phyloP scores from a whole-genome alignment of 2,329 filamentous ascomycete genomes.

The Cucurbitaria berberidis region DNA sequence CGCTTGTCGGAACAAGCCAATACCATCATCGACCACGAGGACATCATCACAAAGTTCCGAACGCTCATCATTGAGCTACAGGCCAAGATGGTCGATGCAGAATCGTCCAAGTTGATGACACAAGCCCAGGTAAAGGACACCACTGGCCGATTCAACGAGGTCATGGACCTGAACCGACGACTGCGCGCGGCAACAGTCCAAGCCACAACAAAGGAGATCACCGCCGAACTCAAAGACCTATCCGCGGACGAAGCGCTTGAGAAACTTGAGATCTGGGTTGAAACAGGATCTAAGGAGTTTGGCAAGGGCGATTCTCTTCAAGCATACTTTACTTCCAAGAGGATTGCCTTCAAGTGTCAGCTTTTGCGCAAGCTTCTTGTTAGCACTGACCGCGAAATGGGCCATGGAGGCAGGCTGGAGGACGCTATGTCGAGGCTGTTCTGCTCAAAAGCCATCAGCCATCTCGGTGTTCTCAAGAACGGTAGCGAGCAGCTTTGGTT shows the following conservation, averaged over 20 bases:
- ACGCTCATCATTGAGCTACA: conserved; percentile 87
- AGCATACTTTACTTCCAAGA: conserved; percentile 84
- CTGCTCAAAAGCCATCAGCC: conserved; percentile 77
- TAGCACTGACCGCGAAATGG: conserved; percentile 62
- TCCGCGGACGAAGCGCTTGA: conserved; percentile 88
- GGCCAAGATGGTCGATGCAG: conserved; percentile 87
- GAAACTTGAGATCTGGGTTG: conserved; percentile 73
- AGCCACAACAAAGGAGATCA: conserved; percentile 92
- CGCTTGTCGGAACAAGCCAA: conserved; percentile 78
- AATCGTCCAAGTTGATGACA: conserved; percentile 87
- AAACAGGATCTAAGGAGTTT: conserved; percentile 63
- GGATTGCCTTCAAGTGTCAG: conserved; percentile 82
- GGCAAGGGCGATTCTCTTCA: conserved; percentile 84
- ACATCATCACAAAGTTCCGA: conserved; percentile 85
- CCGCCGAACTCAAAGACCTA: conserved; percentile 83
- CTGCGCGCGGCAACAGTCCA: conserved; percentile 89
- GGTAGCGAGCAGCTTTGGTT: conserved; percentile 86
- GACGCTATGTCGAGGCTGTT: conserved; percentile 71
- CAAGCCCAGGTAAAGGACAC: conserved; percentile 93
- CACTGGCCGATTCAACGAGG: conserved; percentile 83
- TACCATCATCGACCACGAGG: conserved; percentile 83
- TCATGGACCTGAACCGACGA: conserved; percentile 97
- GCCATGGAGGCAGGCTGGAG: conserved; percentile 72
- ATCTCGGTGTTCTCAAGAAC: conserved; percentile 80
- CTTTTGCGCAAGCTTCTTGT: conserved; percentile 20